Base-by-base conservation (phyloP, 805 yeast genomes). In the Pichia eremophila region DNA sequence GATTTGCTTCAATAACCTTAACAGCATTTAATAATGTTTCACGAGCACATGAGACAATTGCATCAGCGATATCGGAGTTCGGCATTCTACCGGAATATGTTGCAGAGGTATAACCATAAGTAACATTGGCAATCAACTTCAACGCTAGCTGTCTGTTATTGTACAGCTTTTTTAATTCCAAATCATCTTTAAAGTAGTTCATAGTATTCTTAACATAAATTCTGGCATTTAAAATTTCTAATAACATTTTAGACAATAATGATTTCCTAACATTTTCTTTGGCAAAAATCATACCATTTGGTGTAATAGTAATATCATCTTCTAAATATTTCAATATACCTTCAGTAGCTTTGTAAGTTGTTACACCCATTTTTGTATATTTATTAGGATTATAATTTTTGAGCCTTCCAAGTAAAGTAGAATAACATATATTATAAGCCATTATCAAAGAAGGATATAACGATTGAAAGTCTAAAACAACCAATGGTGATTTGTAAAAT, bases 1-100 rank as follows among this genome's bases (percentile, higher is more conserved):
- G 61, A 15, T 74, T 67, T 0, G 51, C 50, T 50, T 89, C 95
- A 45, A 93, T 90, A 43, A 74, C 58, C 1, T 74, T 73, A 28
- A 88, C 81, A 0, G 96, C 83, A 45, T 73, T 72, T 46, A 80
- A 81, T 44, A 93, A 66, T 0, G 88, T 83, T 63, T 91, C 97
- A 46, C 98, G 70, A 0, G 93, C 99, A 0, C 93, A 81, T 22
- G 89, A 79, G 1, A 93, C 99, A 61, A 93, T 87, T 12, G 95
- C 84, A 66, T 93, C 99, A 0, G 99, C 96, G 31, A 93, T 74
- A 60, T 90, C 98, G 0, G 95, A 81, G 57, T 93, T 86, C 0
- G 99, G 98, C 99, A 93, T 93, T 52, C 99, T 70, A 0, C 99
- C 99, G 9, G 96, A 87, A 59, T 84, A 93, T 0, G 96, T 79